phyloP scores from a whole-genome alignment of 768 basidiomycete species.

The Tulasnella sp. region DNA sequence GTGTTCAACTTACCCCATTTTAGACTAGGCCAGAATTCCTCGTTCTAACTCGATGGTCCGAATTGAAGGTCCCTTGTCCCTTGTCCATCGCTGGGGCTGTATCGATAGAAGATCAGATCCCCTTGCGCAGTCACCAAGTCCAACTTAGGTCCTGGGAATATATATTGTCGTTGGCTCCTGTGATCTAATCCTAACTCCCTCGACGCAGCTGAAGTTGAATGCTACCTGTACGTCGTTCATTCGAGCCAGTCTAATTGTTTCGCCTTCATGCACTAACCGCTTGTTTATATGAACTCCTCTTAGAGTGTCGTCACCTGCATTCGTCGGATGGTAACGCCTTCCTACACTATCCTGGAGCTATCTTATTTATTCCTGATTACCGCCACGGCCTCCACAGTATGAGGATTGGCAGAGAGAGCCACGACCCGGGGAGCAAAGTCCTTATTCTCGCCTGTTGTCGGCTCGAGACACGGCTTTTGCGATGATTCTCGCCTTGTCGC shows the following conservation, averaged over 20 bases:
- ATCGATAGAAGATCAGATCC: too few species aligned
- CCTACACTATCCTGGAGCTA: neutral
- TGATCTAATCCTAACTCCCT: too few species aligned
- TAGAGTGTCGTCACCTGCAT: neutral
- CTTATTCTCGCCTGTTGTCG: neutral
- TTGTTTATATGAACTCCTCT: neutral
- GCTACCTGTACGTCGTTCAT: neutral
- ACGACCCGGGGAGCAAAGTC: neutral
- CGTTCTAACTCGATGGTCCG: too few species aligned
- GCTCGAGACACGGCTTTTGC: neutral
- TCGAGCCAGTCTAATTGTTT: neutral
- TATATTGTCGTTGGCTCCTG: too few species aligned
- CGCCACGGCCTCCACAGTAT: neutral
- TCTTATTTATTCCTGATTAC: neutral
- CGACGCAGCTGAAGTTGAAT: neutral
- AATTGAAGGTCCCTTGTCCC: too few species aligned
- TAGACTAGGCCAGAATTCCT: too few species aligned
- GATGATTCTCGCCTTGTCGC: neutral
- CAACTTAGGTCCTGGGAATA: too few species aligned
- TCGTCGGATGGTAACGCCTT: neutral
- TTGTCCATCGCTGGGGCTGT: too few species aligned
- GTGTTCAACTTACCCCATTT: too few species aligned
- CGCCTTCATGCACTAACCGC: neutral
- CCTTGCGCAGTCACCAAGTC: too few species aligned
- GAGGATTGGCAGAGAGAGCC: neutral